A percentile compares a stretch with the other conserved stretches of the same genome.
Conservation (phyloP, 371 early-diverging fungal species). For the Neoconidiobolus thromboides region DNA sequence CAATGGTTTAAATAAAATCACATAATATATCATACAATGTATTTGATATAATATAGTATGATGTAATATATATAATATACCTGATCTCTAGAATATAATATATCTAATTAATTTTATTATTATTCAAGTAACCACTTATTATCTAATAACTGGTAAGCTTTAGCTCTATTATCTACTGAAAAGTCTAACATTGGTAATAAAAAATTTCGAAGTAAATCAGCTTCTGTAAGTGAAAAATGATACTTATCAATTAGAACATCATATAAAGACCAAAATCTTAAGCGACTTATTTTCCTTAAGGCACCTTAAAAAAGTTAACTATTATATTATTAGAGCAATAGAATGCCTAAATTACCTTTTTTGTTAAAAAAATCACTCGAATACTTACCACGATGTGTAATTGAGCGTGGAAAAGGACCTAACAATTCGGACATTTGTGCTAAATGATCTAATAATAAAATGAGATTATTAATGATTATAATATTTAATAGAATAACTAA, state of each 20-base stretch:
- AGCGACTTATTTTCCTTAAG: constrained; percentile 62
- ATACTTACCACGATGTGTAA: constrained; percentile 55
- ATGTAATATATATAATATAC: no score
- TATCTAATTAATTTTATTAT: no score
- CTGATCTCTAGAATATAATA: no score
- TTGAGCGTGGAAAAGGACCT: constrained; percentile 53
- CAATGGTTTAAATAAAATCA: no score
- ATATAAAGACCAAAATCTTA: constrained; percentile 58
- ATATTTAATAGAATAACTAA: not conserved
- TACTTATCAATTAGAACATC: constrained; percentile 79
- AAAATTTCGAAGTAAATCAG: constrained; percentile 39
- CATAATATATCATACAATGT: no score
- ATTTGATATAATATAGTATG: no score
- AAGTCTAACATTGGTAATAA: constrained; percentile 51
- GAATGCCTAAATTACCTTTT: constrained; percentile 38
- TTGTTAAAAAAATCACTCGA: constrained; percentile 59
- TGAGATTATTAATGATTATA: not conserved
- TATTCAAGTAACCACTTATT: no score
- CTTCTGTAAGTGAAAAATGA: constrained; percentile 25
- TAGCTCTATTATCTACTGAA: not conserved
- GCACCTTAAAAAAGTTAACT: constrained; percentile 21
- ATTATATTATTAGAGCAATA: constrained; percentile 9
- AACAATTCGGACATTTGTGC: constrained; percentile 90
- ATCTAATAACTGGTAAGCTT: not conserved
- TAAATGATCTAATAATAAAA: constrained; percentile 56